Conservation (phyloP, 352 stramenopile species). For the Globisporangium nagaii region DNA sequence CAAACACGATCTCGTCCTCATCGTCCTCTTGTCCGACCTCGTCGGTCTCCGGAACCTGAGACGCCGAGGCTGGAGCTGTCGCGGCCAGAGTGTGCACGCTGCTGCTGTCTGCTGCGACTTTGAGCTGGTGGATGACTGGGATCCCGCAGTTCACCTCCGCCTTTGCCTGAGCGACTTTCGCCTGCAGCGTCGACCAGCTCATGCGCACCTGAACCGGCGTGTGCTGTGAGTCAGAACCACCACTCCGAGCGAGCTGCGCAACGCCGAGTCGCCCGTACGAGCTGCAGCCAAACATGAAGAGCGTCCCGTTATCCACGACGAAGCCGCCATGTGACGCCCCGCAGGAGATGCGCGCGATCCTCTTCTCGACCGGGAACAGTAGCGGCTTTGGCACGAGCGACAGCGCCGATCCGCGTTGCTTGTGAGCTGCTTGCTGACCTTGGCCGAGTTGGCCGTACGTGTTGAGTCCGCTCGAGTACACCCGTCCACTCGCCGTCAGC, state of each 20-base stretch:
- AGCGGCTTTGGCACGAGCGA: slow-evolving; percentile 17
- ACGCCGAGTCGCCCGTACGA: slow-evolving; percentile 55
- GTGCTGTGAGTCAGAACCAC: slow-evolving; percentile 5
- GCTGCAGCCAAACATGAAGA: slow-evolving; percentile 71
- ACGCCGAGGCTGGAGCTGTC: neutral
- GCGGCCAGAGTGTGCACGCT: neutral
- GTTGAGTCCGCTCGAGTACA: slow-evolving; percentile 52
- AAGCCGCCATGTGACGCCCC: slow-evolving; percentile 53
- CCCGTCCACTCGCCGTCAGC: slow-evolving; percentile 35
- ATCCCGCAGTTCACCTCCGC: slow-evolving; percentile 1
- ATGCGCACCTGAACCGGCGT: slow-evolving; percentile 29
- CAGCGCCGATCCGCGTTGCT: neutral
- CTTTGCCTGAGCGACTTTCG: neutral
- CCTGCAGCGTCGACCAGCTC: slow-evolving; percentile 31
- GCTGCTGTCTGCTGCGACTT: neutral
- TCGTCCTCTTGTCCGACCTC: slow-evolving; percentile 2
- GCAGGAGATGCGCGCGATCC: slow-evolving; percentile 45
- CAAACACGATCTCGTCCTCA: slow-evolving; percentile 41
- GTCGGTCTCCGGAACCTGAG: neutral
- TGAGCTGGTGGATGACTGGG: neutral
- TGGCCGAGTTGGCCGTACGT: slow-evolving; percentile 60
- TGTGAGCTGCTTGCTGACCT: slow-evolving; percentile 13
- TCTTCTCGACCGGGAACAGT: slow-evolving; percentile 15
- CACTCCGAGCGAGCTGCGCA: no score
- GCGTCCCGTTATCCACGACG: slow-evolving; percentile 38